Conservation (phyloP, 257 asterid species). For the Solanum sejunctum region DNA sequence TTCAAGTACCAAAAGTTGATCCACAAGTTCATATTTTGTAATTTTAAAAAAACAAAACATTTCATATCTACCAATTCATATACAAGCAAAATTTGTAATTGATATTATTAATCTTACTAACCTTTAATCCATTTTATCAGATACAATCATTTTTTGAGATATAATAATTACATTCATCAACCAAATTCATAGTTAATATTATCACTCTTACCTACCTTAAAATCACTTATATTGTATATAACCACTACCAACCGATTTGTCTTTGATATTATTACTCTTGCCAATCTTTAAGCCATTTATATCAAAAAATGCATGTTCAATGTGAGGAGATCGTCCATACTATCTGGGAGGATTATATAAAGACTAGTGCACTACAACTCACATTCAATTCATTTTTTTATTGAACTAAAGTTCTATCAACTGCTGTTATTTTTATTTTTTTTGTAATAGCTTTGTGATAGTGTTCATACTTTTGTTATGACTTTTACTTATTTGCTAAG, state of each 20-base stretch:
- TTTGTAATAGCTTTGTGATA: not conserved
- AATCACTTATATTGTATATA: not conserved
- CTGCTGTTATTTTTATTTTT: not conserved
- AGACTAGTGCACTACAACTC: not conserved
- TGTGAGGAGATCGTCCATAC: not conserved
- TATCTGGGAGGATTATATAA: not conserved
- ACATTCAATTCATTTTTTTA: not conserved
- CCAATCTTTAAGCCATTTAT: not conserved
- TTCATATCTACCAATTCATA: too few relatives aligned
- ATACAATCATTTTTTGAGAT: too few relatives aligned
- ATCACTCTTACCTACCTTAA: not conserved
- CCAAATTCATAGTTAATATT: not conserved
- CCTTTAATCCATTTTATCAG: too few relatives aligned
- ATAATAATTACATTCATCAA: not conserved
- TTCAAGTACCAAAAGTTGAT: too few relatives aligned
- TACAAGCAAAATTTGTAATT: too few relatives aligned
- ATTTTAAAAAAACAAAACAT: too few relatives aligned
- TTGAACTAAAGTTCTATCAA: not conserved
- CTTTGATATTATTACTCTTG: not conserved
- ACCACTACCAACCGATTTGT: not conserved
- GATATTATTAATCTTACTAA: too few relatives aligned
- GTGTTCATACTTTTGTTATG: too few relatives aligned
- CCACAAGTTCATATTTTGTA: too few relatives aligned
- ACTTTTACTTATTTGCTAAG: not conserved
- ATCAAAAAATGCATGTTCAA: not conserved